These are phyloP conservation scores for Rhodamnia argentea DNA, from an alignment of 345 rosid species.

Conservation along the genomic window DNA sequence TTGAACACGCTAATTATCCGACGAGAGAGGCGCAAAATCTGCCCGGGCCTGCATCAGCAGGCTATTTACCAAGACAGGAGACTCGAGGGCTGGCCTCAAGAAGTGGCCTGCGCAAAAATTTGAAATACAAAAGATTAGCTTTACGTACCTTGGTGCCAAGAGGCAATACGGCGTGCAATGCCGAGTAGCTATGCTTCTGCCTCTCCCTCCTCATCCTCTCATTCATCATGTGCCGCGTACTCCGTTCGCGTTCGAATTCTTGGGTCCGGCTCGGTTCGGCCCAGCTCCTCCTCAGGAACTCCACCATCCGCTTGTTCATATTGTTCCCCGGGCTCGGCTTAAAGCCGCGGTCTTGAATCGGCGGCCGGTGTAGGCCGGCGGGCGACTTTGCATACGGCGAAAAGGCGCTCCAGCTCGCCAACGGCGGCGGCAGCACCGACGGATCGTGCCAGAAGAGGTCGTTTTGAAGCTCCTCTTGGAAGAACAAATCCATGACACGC, in stretches of 20 bases:
- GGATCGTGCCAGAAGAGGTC: slow-evolving; percentile 15
- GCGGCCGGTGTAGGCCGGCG: neutral
- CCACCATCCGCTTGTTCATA: slow-evolving; percentile 44
- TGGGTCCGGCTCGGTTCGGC: neutral
- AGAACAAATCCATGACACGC: neutral
- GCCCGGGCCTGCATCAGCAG: neutral
- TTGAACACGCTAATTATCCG: neutral
- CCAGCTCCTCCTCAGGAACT: slow-evolving; percentile 29
- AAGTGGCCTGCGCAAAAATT: neutral
- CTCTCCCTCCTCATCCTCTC: slow-evolving; percentile 64
- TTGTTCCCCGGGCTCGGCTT: slow-evolving; percentile 1
- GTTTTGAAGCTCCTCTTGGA: neutral
- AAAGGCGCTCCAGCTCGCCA: slow-evolving; percentile 11
- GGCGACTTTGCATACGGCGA: slow-evolving; percentile 14
- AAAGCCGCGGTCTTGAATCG: neutral
- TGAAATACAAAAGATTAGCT: neutral
- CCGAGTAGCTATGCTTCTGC: slow-evolving; percentile 44
- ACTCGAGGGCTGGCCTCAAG: neutral
- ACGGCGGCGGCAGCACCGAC: neutral
- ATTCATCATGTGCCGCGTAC: slow-evolving; percentile 41
- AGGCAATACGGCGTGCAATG: slow-evolving; percentile 49
- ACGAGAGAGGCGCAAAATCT: too few relatives aligned
- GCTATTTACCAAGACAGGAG: neutral
- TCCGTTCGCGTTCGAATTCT: slow-evolving; percentile 21
- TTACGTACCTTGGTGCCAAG: slow-evolving; percentile 52